These are phyloP conservation scores for Suhomyces bolitotheri DNA, from an alignment of 1,139 yeast genomes.

Conservation along the genomic window DNA sequence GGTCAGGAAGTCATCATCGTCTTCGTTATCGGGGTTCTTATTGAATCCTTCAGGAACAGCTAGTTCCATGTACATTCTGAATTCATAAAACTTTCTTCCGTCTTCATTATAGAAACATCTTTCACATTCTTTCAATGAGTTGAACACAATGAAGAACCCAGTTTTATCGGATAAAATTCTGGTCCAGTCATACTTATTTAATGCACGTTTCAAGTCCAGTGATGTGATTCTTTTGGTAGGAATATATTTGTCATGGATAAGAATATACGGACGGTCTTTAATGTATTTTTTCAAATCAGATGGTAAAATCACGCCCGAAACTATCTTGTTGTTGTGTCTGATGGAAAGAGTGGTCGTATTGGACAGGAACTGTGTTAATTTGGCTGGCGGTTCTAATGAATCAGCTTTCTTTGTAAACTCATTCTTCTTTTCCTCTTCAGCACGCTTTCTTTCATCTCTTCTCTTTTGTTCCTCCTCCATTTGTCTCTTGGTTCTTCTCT, in stretches of 20 bases:
- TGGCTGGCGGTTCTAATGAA: conserved; percentile 8
- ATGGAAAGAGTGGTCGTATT: conserved; percentile 40
- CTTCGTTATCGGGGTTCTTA: conserved; percentile 8
- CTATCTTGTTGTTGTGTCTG: conserved; percentile 32
- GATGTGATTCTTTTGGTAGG: conserved; percentile 53
- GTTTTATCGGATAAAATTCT: conserved; percentile 59
- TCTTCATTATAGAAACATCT: conserved; percentile 68
- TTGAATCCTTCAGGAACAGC: conserved; percentile 40
- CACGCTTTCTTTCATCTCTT: conserved; percentile 17
- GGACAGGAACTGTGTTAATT: conserved; percentile 21
- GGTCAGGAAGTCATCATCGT: conserved; percentile 10
- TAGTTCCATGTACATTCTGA: conserved; percentile 57
- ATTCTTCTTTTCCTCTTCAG: conserved; percentile 7
- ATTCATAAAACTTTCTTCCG: conserved; percentile 54
- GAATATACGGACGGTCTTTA: conserved; percentile 56
- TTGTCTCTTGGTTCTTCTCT: conserved; percentile 20
- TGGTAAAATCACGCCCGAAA: conserved; percentile 43
- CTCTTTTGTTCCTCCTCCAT: conserved; percentile 27
- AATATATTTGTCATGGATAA: conserved; percentile 54
- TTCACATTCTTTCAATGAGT: conserved; percentile 61
- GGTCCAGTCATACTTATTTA: conserved; percentile 63
- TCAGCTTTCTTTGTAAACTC: conserved; percentile 6
- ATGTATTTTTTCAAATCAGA: conserved; percentile 48
- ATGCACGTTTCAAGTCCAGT: conserved; percentile 52
- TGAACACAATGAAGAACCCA: conserved; percentile 75